phyloP scores from a whole-genome alignment of 2,329 filamentous ascomycete species.

The Gliomastix tumulicola region DNA sequence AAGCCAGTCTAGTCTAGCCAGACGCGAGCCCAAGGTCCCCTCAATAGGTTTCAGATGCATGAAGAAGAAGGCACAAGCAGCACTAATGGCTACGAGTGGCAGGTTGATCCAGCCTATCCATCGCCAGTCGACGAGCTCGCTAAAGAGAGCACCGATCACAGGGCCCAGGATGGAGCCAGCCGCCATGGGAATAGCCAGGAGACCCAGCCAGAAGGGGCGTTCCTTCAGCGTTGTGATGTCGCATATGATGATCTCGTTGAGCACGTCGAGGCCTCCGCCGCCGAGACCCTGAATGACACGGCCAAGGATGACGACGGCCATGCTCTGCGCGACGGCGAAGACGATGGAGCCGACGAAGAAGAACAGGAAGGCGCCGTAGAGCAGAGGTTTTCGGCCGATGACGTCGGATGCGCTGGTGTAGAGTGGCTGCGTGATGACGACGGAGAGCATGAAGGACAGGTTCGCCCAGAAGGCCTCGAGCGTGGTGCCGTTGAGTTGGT shows the following conservation, averaged over 20 bases:
- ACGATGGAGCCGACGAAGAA: constrained; percentile 32
- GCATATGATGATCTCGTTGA: constrained; percentile 21
- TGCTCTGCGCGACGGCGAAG: constrained; percentile 20
- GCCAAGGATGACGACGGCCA: constrained; percentile 11
- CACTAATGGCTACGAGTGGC: constrained; percentile 14
- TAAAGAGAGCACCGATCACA: constrained; percentile 15
- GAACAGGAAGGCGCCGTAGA: constrained; percentile 19
- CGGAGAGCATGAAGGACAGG: constrained; percentile 61
- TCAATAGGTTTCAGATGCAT: constrained; percentile 7
- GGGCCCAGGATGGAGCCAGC: constrained; percentile 11
- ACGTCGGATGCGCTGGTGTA: constrained; percentile 23
- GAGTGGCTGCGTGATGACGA: constrained; percentile 49
- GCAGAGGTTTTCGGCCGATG: constrained; percentile 20
- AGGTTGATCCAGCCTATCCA: constrained; percentile 24
- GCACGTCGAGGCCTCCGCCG: constrained; percentile 22
- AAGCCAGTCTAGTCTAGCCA: constrained; percentile 20
- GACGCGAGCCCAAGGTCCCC: constrained; percentile 2
- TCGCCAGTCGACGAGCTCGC: constrained; percentile 12
- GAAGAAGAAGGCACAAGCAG: constrained; percentile 13
- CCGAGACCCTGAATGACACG: constrained; percentile 41
- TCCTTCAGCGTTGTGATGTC: constrained; percentile 29
- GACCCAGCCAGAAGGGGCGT: constrained; percentile 13
- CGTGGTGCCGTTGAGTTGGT: constrained; percentile 42
- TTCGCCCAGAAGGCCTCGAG: constrained; percentile 66
- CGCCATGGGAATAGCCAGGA: constrained; percentile 12